Conservation (phyloP, 805 yeast genomes). For the Nakazawaea sp. region DNA sequence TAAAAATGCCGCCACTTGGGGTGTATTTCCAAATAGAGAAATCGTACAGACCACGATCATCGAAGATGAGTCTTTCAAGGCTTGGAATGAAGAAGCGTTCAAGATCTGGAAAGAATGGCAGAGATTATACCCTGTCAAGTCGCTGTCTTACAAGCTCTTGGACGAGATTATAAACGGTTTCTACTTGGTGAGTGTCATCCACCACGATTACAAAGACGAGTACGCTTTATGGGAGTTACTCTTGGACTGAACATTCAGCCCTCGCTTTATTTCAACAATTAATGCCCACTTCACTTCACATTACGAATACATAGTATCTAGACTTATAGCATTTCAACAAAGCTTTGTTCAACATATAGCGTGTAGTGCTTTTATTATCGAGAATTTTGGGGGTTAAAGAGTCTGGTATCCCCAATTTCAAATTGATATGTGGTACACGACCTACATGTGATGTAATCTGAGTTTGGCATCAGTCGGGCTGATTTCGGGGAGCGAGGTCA, state of each 20-base stretch:
- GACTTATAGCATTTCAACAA: too few relatives aligned
- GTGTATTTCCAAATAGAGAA: slow-evolving; percentile 88
- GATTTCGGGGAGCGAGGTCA: too few relatives aligned
- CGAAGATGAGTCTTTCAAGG: slow-evolving; percentile 86
- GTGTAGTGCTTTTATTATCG: too few relatives aligned
- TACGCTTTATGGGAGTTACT: slow-evolving; percentile 67
- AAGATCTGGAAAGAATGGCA: slow-evolving; percentile 92
- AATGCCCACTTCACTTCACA: too few relatives aligned
- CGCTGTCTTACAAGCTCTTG: slow-evolving; percentile 55
- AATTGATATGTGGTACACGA: too few relatives aligned
- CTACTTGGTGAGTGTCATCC: slow-evolving; percentile 76
- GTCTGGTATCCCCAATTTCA: too few relatives aligned
- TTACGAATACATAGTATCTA: too few relatives aligned
- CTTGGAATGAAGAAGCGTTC: slow-evolving; percentile 96
- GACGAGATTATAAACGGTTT: slow-evolving; percentile 54
- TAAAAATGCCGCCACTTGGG: slow-evolving; percentile 89
- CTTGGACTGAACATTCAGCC: slow-evolving; percentile 6
- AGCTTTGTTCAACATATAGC: too few relatives aligned
- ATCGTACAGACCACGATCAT: slow-evolving; percentile 88
- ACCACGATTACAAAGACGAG: slow-evolving; percentile 74
- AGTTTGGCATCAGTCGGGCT: too few relatives aligned
- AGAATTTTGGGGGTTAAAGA: too few relatives aligned
- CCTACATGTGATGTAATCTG: too few relatives aligned
- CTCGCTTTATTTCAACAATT: too few relatives aligned
- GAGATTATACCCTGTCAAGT: slow-evolving; percentile 56